Conservation (phyloP, 306 rosid species). For the Mimosa bimucronata region DNA sequence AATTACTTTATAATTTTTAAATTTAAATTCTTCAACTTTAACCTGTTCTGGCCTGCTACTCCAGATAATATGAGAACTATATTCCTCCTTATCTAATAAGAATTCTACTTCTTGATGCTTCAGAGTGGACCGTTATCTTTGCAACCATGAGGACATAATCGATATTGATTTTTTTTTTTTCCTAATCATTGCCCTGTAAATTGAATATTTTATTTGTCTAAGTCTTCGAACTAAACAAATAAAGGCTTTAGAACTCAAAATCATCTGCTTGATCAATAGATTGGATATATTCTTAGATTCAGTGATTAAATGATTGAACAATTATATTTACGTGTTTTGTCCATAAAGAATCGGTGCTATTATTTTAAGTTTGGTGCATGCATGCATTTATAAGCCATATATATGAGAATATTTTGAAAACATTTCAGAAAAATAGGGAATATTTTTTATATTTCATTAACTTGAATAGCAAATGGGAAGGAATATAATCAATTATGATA, state of each 20-base stretch:
- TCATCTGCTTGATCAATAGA: not conserved
- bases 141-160: not conserved
- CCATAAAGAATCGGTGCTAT: not conserved
- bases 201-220: not conserved
- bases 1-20: not conserved
- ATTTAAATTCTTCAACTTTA: not conserved
- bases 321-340: not conserved
- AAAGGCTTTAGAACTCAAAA: not conserved
- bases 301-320: not conserved
- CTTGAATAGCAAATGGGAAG: not conserved
- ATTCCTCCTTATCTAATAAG: constrained; percentile 15
- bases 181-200: not conserved
- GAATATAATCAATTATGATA: not conserved
- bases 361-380: not conserved
- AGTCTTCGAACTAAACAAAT: not conserved
- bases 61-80: not conserved
- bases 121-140: not conserved
- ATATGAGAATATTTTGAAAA: not conserved
- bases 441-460: not conserved
- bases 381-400: not conserved
- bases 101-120: constrained; percentile 1
- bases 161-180: not conserved
- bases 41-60: no score
- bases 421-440: not conserved
- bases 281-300: not conserved